Evolutionary conservation across 352 stramenopile species (phyloP).

Genomic region (Globisporangium takayamanum): DNA sequence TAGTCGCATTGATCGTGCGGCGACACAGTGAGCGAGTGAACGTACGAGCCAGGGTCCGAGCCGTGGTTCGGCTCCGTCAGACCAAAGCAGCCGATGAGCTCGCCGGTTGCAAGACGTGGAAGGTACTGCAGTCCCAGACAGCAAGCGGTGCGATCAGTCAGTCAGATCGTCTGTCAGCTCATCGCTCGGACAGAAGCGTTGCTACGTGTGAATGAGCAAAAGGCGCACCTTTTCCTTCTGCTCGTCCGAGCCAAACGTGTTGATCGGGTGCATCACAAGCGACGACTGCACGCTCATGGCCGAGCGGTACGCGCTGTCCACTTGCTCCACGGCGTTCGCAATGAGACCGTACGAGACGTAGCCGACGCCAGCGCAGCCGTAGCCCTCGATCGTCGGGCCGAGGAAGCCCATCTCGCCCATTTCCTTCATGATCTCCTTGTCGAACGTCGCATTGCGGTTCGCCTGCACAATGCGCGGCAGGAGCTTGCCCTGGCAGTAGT

Average conservation of each 20-base stretch:
- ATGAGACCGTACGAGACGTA: slow-evolving; percentile 98
- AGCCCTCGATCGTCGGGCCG: slow-evolving; percentile 91
- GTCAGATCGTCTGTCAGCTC: neutral
- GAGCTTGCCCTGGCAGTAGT: slow-evolving; percentile 94
- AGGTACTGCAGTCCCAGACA: slow-evolving; percentile 75
- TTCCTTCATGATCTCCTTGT: slow-evolving; percentile 92
- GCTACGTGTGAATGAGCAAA: neutral
- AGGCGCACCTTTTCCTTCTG: slow-evolving; percentile 89
- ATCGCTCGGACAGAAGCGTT: neutral
- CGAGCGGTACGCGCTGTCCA: slow-evolving; percentile 96
- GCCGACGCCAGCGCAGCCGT: slow-evolving; percentile 91
- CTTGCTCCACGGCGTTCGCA: slow-evolving; percentile 93
- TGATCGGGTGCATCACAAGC: slow-evolving; percentile 98
- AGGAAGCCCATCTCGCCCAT: slow-evolving; percentile 94
- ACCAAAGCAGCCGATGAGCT: slow-evolving; percentile 97
- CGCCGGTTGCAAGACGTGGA: slow-evolving; percentile 89
- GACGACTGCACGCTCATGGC: slow-evolving; percentile 97
- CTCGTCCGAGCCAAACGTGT: slow-evolving; percentile 94
- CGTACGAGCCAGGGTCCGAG: slow-evolving; percentile 89
- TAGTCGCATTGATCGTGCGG: neutral
- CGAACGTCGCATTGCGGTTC: slow-evolving; percentile 93
- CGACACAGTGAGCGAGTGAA: neutral
- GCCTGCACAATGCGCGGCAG: slow-evolving; percentile 91
- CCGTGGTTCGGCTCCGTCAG: slow-evolving; percentile 98
- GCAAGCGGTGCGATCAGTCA: neutral